phyloP scores from a whole-genome alignment of 345 rosid genomes.

The Arabis alpina region DNA sequence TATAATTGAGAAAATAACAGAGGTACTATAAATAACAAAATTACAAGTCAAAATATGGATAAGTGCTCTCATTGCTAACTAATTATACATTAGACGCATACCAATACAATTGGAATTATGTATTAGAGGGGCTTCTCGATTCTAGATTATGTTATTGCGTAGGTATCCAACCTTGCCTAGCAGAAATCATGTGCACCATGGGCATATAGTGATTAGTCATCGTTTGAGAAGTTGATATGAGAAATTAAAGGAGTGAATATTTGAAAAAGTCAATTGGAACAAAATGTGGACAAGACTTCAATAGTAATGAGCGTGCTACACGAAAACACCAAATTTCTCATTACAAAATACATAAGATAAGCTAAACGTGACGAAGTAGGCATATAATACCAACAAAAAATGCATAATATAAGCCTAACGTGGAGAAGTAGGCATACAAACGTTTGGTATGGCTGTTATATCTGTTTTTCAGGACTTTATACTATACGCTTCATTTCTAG shows the following conservation, averaged over 20 bases:
- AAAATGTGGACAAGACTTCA: constrained; percentile 32
- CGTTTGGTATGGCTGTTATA: constrained; percentile 45
- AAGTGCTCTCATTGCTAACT: not conserved
- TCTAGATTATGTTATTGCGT: not conserved
- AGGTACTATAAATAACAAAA: not conserved
- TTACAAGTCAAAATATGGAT: not conserved
- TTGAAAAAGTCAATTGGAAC: constrained; percentile 16
- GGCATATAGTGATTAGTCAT: not conserved
- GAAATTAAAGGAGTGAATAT: not conserved
- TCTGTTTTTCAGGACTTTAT: constrained; percentile 39
- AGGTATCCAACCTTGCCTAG: not conserved
- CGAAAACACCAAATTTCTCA: constrained; percentile 35
- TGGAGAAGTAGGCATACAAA: constrained; percentile 34
- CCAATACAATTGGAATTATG: not conserved
- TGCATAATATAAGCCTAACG: constrained; percentile 36
- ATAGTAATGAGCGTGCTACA: constrained; percentile 30
- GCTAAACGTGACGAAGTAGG: constrained; percentile 37
- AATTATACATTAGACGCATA: not conserved
- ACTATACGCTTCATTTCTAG: constrained; percentile 33
- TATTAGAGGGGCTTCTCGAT: not conserved
- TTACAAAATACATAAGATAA: constrained; percentile 21
- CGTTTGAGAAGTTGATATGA: constrained; percentile 1
- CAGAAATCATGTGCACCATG: not conserved
- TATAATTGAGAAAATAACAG: not conserved
- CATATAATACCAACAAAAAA: constrained; percentile 31